Conservation (phyloP, 176 grass and related monocot genomes). For the Carex cristatella region DNA sequence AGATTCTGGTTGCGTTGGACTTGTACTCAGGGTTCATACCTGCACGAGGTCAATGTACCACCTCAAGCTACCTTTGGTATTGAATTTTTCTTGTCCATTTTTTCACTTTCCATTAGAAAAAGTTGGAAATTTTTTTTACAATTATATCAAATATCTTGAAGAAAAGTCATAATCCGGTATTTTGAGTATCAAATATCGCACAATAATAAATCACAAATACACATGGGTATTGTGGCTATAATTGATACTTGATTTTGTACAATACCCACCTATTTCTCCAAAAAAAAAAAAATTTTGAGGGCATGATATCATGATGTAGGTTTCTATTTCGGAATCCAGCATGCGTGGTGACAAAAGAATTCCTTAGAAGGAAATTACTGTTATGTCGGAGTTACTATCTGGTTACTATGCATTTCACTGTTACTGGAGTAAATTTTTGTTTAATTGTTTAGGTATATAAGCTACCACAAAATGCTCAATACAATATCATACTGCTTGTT, state of each 20-base stretch:
- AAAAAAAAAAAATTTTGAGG: neutral
- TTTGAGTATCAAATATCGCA: too few relatives aligned
- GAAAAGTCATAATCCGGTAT: neutral
- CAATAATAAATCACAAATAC: neutral
- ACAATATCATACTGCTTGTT: neutral
- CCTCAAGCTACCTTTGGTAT: too few relatives aligned
- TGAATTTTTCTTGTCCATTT: too few relatives aligned
- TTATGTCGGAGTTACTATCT: slow-evolving; percentile 83
- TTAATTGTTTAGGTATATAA: neutral
- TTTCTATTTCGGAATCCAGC: slow-evolving; percentile 59
- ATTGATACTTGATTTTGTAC: neutral
- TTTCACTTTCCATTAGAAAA: too few relatives aligned
- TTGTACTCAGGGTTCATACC: too few relatives aligned
- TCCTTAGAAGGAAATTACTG: slow-evolving; percentile 65
- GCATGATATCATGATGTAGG: slow-evolving; percentile 27
- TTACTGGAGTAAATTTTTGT: neutral
- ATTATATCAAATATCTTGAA: too few relatives aligned
- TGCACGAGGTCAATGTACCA: too few relatives aligned
- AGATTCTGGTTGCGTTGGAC: too few relatives aligned
- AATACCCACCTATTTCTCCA: neutral
- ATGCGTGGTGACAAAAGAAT: slow-evolving; percentile 52
- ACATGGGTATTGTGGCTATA: neutral
- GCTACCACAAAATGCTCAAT: neutral
- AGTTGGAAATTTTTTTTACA: too few relatives aligned
- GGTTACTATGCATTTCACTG: too few relatives aligned